Percentiles rank a stretch among this genome's conserved stretches.
These are phyloP conservation scores for Nitzschia inconspicua DNA, from an alignment of 108 stramenopile genomes.

Conservation along the genomic window DNA sequence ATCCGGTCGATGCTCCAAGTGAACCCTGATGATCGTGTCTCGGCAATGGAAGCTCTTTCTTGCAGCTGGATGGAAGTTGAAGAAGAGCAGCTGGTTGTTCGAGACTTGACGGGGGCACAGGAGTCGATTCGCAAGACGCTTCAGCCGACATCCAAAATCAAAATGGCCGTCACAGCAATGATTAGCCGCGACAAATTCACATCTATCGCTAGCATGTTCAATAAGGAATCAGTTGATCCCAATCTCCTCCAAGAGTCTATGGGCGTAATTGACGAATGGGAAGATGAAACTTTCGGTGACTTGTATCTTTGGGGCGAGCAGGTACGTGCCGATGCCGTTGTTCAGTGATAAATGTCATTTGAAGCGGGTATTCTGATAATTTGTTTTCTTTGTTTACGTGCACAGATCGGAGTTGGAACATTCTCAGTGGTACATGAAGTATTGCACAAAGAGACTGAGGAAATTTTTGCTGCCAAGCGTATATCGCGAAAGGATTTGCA, in stretches of 20 bases:
- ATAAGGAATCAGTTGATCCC: not conserved
- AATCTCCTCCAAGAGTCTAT: not conserved
- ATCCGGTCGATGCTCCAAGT: constrained; percentile 65
- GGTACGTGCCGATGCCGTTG: not conserved
- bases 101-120: constrained; percentile 44
- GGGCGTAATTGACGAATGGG: constrained; percentile 11
- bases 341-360: no score
- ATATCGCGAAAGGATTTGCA: constrained; percentile 55
- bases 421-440: constrained; percentile 67
- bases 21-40: constrained; percentile 38
- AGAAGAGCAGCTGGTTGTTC: constrained; percentile 35
- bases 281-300: constrained; percentile 28
- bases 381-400: no score
- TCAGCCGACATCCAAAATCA: constrained; percentile 13
- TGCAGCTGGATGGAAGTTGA: constrained; percentile 56
- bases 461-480: constrained; percentile 57
- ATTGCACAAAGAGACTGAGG: constrained; percentile 39
- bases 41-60: constrained; percentile 40
- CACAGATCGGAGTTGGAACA: constrained; percentile 62
- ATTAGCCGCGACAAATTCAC: constrained; percentile 38
- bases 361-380: not conserved
- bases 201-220: constrained; percentile 31
- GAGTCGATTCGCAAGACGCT: constrained; percentile 12
- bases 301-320: constrained; percentile 29
- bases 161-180: constrained; percentile 35